Base-by-base conservation (phyloP, 2,329 filamentous ascomycete species). In the Phialophora expanda region DNA sequence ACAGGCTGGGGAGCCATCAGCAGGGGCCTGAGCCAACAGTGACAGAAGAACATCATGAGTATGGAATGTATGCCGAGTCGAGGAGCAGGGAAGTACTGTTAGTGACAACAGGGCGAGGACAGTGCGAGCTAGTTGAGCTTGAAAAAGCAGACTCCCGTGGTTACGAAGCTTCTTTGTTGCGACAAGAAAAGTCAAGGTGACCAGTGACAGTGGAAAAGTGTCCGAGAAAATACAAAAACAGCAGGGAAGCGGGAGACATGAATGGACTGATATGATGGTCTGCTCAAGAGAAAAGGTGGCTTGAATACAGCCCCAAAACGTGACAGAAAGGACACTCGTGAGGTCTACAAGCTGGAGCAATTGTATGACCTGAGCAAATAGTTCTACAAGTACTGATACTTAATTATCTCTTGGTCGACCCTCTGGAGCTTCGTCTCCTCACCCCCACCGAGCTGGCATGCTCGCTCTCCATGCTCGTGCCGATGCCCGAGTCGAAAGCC, bases 401-500 rank as follows among this genome's bases (percentile, higher is more conserved):
- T 9, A 30, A 30, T 34, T 14, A 62, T 50, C 34, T 50, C 54
- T 53, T 61, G 22, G 44, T 20, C 12, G 61, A 14, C 2, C 55
- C 63, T 48, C 62, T 65, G 6, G 68, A 69, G 54, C 69, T 72
- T 32, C 68, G 55, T 61, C 66, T 64, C 38, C 70, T 63, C 3
- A 65, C 54, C 5, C 68, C 38, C 3, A 63, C 63, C 12, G 59
- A 48, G 14, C 50, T 59, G 20, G 62, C 55, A 57, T 69, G 66
- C 28, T 72, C 70, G 41, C 70, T 72, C 56, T 81, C 79, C 63
- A 78, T 65, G 24, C 85, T 86, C 28, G 86, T 88, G 3, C 86
- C 86, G 64, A 84, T 74, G 0, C 85, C 85, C 20, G 80, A 83
- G 70, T 84, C 82, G 8, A 77, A 38, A 65, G 74, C 26, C 56